Evolutionary conservation across 805 yeast genomes (phyloP).

Genomic region (Zygotorulaspora florentina): DNA sequence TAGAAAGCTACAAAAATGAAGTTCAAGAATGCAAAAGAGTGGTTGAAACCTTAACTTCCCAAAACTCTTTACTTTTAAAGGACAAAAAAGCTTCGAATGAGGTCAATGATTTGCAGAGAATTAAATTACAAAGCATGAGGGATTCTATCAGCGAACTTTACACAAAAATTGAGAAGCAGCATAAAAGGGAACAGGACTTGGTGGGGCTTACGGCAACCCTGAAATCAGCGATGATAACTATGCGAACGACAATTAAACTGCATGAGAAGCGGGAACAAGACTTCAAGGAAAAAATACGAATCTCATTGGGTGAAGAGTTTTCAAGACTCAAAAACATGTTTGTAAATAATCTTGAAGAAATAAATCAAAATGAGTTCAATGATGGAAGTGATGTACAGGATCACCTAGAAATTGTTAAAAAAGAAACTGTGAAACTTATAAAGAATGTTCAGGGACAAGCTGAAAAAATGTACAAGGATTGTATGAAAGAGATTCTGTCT

Average conservation of each 20-base stretch:
- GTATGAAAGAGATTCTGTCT: conserved; percentile 21
- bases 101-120: conserved; percentile 25
- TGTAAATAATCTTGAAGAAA: conserved; percentile 13
- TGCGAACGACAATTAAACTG: conserved; percentile 21
- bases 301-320: conserved; percentile 24
- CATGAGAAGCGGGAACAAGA: conserved; percentile 23
- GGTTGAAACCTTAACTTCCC: conserved; percentile 39
- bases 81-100: conserved; percentile 31
- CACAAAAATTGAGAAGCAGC: conserved; percentile 26
- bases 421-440: conserved; percentile 18
- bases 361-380: conserved; percentile 11
- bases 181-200: conserved; percentile 27
- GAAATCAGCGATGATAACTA: conserved; percentile 16
- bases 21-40: conserved; percentile 44
- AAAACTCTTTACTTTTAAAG: conserved; percentile 32
- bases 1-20: conserved; percentile 48
- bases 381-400: conserved; percentile 13
- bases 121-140: conserved; percentile 25
- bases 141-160: conserved; percentile 25
- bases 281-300: conserved; percentile 20
- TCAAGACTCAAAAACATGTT: conserved; percentile 17
- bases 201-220: conserved; percentile 22
- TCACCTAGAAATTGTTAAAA: conserved; percentile 19
- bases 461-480: conserved; percentile 23
- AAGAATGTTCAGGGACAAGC: conserved; percentile 18